Conservation (phyloP, 352 stramenopile species). For the Pythium monospermum region DNA sequence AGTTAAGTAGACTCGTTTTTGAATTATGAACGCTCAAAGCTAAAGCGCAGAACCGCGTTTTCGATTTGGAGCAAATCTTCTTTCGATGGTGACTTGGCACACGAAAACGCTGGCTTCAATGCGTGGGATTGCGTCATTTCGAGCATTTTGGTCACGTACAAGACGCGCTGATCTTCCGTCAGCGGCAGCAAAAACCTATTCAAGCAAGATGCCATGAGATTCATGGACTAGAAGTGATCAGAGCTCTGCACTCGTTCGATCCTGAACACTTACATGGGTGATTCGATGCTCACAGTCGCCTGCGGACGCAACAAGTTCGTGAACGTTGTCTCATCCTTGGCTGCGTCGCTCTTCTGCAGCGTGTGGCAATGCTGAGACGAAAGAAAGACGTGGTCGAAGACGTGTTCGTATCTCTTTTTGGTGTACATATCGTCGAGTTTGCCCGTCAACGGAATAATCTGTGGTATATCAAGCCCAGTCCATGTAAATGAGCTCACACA, state of each 20-base stretch:
- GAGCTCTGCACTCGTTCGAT: not conserved
- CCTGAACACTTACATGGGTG: constrained; percentile 46
- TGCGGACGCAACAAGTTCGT: constrained; percentile 34
- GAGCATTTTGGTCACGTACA: constrained; percentile 65
- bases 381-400: constrained; percentile 67
- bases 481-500: not conserved
- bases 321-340: constrained; percentile 21
- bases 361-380: constrained; percentile 57
- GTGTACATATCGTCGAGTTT: constrained; percentile 50
- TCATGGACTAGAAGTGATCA: not conserved
- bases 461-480: not conserved
- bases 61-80: constrained; percentile 52
- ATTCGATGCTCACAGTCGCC: constrained; percentile 61
- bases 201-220: not conserved
- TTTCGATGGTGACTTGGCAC: constrained; percentile 24
- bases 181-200: constrained; percentile 68
- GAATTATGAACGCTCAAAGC: no score
- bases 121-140: constrained; percentile 39
- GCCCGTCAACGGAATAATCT: constrained; percentile 67
- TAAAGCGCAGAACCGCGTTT: constrained; percentile 55
- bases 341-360: constrained; percentile 25
- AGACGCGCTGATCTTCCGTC: constrained; percentile 54
- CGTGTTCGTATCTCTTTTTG: constrained; percentile 54
- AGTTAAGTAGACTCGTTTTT: no score
- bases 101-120: constrained; percentile 34